A percentile compares a stretch with the other conserved stretches of the same genome.
These are phyloP conservation scores for Usnea hakonensis DNA, from an alignment of 495 filamentous ascomycete species.

Conservation along the genomic window DNA sequence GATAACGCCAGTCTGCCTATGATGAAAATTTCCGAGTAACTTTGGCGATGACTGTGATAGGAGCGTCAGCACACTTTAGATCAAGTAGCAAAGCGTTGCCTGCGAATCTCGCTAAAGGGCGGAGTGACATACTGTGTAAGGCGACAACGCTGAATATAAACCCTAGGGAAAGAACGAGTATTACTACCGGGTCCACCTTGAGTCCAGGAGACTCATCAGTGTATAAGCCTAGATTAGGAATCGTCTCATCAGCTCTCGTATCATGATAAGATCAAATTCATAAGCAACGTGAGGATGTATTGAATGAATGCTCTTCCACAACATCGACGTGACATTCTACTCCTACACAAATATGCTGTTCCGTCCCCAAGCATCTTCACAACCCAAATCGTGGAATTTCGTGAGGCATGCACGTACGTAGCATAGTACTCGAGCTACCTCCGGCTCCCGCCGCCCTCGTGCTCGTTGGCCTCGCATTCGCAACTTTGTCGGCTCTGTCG, in stretches of 20 bases:
- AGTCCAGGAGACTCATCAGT: conserved; percentile 95
- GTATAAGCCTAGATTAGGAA: conserved; percentile 60
- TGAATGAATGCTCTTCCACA: background rate
- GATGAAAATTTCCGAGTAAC: conserved; percentile 83
- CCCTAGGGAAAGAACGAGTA: conserved; percentile 85
- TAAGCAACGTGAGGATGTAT: background rate
- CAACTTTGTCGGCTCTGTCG: conserved; percentile 88
- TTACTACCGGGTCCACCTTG: conserved; percentile 95
- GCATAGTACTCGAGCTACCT: conserved; percentile 94
- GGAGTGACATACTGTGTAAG: conserved; percentile 70
- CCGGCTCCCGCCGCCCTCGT: conserved; percentile 91
- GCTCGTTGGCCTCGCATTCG: conserved; percentile 81
- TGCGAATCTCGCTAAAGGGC: background rate
- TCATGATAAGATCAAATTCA: background rate
- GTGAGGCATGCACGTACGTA: conserved; percentile 52
- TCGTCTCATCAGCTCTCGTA: conserved; percentile 19
- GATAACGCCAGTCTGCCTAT: background rate
- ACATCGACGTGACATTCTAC: background rate
- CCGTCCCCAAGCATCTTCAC: background rate
- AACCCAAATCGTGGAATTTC: background rate
- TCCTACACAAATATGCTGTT: background rate
- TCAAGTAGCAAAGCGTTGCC: background rate
- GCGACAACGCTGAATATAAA: conserved; percentile 99
- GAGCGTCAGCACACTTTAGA: background rate
- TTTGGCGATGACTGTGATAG: conserved; percentile 80